phyloP scores from a whole-genome alignment of 805 yeast species.

The Debaryomyces prosopidis region DNA sequence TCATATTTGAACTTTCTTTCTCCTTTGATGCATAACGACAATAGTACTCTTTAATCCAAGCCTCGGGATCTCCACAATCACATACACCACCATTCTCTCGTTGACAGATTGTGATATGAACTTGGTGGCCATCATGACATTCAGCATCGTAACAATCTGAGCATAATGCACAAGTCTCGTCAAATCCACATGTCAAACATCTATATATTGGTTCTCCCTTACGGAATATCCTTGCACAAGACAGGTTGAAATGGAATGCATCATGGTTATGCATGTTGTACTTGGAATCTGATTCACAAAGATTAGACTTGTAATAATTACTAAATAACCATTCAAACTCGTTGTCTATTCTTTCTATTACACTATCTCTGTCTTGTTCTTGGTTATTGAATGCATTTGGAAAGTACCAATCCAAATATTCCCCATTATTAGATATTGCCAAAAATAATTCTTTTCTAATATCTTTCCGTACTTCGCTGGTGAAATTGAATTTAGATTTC shows the following conservation, averaged over 20 bases:
- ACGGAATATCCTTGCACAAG: constrained; percentile 71
- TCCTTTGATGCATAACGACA: constrained; percentile 43
- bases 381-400: constrained; percentile 21
- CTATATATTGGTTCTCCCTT: constrained; percentile 83
- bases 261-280: constrained; percentile 26
- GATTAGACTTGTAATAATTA: constrained; percentile 23
- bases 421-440: constrained; percentile 33
- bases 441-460: constrained; percentile 32
- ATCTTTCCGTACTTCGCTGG: constrained; percentile 20
- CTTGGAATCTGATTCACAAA: constrained; percentile 15
- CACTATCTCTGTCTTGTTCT: constrained; percentile 1
- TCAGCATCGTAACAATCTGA: constrained; percentile 69
- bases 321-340: constrained; percentile 34
- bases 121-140: constrained; percentile 71
- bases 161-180: constrained; percentile 85
- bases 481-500: constrained; percentile 25
- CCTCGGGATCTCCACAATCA: constrained; percentile 89
- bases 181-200: constrained; percentile 73
- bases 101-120: constrained; percentile 61
- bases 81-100: constrained; percentile 79
- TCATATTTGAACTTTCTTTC: constrained; percentile 5
- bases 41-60: constrained; percentile 58
- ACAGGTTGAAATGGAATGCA: constrained; percentile 58
- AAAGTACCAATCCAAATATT: constrained; percentile 35
- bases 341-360: constrained; percentile 18